Evolutionary conservation across 805 yeast species (phyloP).

Genomic region (Kregervanrija delftensis): DNA sequence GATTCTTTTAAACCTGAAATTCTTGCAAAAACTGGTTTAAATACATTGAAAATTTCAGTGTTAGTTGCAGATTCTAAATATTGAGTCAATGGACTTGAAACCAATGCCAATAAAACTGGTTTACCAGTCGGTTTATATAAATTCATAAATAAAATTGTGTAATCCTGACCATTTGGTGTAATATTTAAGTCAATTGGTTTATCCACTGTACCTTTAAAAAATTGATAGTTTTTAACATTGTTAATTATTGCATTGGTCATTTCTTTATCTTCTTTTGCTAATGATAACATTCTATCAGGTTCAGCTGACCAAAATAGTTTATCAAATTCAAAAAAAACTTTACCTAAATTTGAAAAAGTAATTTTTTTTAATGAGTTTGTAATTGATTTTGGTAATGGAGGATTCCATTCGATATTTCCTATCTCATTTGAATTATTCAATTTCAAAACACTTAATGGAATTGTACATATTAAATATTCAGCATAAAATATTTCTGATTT

Average conservation of each 20-base stretch:
- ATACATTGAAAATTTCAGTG: conserved; percentile 37
- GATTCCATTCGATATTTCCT: conserved; percentile 27
- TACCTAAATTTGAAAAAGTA: conserved; percentile 38
- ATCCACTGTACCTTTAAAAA: conserved; percentile 5
- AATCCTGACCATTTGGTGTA: conserved; percentile 20
- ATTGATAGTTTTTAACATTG: neutral
- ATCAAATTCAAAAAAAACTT: conserved; percentile 41
- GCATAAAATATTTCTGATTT: conserved; percentile 14
- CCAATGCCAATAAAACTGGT: conserved; percentile 38
- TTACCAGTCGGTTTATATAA: conserved; percentile 22
- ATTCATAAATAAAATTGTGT: conserved; percentile 26
- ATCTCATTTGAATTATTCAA: conserved; percentile 20
- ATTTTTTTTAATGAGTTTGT: conserved; percentile 22
- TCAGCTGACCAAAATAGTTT: conserved; percentile 38
- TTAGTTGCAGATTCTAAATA: conserved; percentile 37
- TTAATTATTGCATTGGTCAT: neutral
- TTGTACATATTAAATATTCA: conserved; percentile 41
- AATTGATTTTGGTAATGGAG: conserved; percentile 30
- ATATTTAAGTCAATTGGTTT: conserved; percentile 2
- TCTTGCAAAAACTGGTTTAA: conserved; percentile 34
- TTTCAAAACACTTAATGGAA: conserved; percentile 43
- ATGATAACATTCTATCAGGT: conserved; percentile 26
- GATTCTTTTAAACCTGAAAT: conserved; percentile 20
- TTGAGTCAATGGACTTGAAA: conserved; percentile 44
- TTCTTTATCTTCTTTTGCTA: conserved; percentile 23